Base-by-base conservation (phyloP, 192 early-diverging fungal species). In the Entomortierella chlamydospora region DNA sequence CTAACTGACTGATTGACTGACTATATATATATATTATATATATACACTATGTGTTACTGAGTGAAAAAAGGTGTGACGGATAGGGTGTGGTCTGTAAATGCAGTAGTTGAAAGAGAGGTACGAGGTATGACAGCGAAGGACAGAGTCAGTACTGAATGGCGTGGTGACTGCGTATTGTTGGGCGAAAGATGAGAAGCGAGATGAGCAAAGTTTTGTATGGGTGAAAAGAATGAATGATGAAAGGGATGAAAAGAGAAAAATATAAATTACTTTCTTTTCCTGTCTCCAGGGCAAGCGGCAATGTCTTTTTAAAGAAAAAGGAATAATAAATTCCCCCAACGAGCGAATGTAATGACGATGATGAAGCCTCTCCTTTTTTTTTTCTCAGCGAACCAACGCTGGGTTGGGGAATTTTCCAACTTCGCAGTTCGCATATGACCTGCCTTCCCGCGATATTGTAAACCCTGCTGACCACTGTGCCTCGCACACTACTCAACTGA, bases 151-250 rank as follows among this genome's bases (percentile, higher is more conserved):
- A n/a, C 4, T 12, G 37, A 31, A 58, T 30, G 10, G 34, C 7
- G 6, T 12, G 56, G 57, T 58, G 57, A 58, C 57, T 58, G 57
- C 34, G 57, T 37, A 58, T 20, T 58, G 57, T 13, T 55, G 53
- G 22, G 53, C 6, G 57, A 58, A 58, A 9, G 34, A 58, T 39
- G 33, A 11, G 20, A 11, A 23, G 57, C 4, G 8, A 39, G 57
- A 58, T 22, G 57, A 37, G 33, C 23, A 11, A 22, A 33, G 34
- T 10, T 31, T 15, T 12, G 17, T n/a, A 31, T 3, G 17, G 3
- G 30, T n/a, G 55, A 18, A 25, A 51, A 51, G n/a, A 15, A 22
- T 6, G n/a, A 25, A 11, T 54, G 15, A 29, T 25, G 52, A 28
- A 29, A 26, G 4, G n/a, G 52, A 54, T 13, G 52, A 29, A 47